Evolutionary conservation across 2,329 filamentous ascomycete species (phyloP), one percentile per base, ranked within the genome.

Genomic region (Sporothrix globosa): DNA sequence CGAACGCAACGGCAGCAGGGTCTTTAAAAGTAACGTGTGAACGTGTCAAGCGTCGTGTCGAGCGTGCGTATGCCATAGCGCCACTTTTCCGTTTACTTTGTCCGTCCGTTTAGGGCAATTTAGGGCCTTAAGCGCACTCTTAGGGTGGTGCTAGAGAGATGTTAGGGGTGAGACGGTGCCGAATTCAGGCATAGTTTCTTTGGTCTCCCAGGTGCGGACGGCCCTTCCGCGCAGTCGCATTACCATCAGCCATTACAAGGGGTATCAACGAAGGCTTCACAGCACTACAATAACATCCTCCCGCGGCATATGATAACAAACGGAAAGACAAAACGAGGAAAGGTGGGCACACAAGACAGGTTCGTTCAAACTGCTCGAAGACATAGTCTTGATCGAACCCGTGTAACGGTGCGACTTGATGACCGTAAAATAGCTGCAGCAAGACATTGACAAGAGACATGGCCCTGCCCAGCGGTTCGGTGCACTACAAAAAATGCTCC

Each of bases 21-120:
- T 21, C 17, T 24, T 54, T 17, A 60, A 39, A 60, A n/a, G 44
- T 65, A 65, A 34, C 61, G 39, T 63, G 39, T 46, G 39, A 65
- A 65, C 60, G 44, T 48, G 60, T 63, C 21, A 44, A 27, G 13
- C 58, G 27, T 44, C n/a, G n/a, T n/a, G n/a, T n/a, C n/a, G n/a
- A n/a, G 58, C 41, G 19, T n/a, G 41, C 10, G 61, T 17, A 21
- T 30, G 61, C 60, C 24, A n/a, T 61, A 24, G 56, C 60, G 44
- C 41, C 34, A 19, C 14, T 19, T 30, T 19, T 48, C 13, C 2
- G 14, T 48, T 30, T 48, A 3, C 48, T n/a, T 30, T 19, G 4
- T 27, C 39, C 5, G 34, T 44, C 44, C 44, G 24, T 65, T 50
- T 65, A 50, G 60, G 44, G 44, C 14, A 21, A 6, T 4, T 11